Conservation (phyloP, 345 rosid species). For the Lagerstroemia speciosa region DNA sequence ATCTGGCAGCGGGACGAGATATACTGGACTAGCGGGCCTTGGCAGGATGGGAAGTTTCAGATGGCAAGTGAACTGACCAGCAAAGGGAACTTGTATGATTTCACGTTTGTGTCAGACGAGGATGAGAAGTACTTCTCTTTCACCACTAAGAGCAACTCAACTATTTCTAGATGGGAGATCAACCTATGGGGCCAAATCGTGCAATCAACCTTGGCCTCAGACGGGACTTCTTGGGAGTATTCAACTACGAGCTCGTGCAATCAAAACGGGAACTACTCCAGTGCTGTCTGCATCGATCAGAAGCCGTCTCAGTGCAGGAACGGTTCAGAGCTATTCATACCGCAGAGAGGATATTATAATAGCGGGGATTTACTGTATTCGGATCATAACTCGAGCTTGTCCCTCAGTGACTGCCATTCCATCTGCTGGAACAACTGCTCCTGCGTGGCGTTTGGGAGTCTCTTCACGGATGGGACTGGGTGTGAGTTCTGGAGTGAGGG, state of each 20-base stretch:
- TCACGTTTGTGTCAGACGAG: constrained; percentile 27
- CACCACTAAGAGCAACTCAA: constrained; percentile 22
- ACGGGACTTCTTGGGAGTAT: constrained; percentile 16
- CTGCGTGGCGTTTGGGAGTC: constrained; percentile 34
- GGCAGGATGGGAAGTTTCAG: constrained; percentile 33
- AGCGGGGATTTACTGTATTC: background rate
- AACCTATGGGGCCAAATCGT: constrained; percentile 41
- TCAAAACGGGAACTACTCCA: constrained; percentile 23
- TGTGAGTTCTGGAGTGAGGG: constrained; percentile 41
- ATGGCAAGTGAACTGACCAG: constrained; percentile 26
- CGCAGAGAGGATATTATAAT: constrained; percentile 34
- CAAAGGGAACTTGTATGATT: constrained; percentile 19
- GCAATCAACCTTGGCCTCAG: constrained; percentile 17
- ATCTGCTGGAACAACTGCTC: constrained; percentile 56
- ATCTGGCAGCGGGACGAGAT: constrained; percentile 36
- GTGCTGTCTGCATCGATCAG: constrained; percentile 38
- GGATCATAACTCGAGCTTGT: constrained; percentile 18
- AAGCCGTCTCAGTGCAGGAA: constrained; percentile 42
- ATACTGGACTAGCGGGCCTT: constrained; percentile 50
- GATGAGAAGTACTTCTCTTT: constrained; percentile 44
- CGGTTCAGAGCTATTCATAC: constrained; percentile 27
- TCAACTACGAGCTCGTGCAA: constrained; percentile 24
- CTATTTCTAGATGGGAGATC: constrained; percentile 36
- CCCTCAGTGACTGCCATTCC: constrained; percentile 47
- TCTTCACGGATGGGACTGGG: constrained; percentile 24